phyloP scores from a whole-genome alignment of 2,329 filamentous ascomycete genomes.

The Nothophoma quercina region DNA sequence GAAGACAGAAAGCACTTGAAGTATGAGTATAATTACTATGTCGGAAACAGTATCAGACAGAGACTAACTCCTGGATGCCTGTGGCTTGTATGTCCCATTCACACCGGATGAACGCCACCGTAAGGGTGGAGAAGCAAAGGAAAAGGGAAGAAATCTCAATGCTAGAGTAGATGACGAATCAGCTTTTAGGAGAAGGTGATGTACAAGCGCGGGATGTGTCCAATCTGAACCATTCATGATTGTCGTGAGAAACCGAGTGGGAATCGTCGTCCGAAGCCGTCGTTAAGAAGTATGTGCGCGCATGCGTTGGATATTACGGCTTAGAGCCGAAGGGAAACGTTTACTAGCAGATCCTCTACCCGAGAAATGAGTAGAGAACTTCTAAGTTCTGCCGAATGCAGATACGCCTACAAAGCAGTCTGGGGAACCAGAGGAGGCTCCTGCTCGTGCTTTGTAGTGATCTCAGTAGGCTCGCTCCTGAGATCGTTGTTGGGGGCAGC shows the following conservation, averaged over 20 bases:
- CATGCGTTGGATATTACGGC: slow-evolving; percentile 5
- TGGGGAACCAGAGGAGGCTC: slow-evolving; percentile 33
- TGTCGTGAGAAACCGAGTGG: slow-evolving; percentile 28
- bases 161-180: slow-evolving; percentile 30
- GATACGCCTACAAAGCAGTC: slow-evolving; percentile 35
- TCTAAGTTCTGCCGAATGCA: background rate
- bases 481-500: slow-evolving; percentile 37
- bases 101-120: background rate
- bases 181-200: slow-evolving; percentile 41
- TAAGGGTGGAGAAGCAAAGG: slow-evolving; percentile 13
- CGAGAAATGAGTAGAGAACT: background rate
- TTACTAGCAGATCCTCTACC: background rate
- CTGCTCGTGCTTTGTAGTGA: slow-evolving; percentile 26
- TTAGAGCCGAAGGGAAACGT: background rate
- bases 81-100: slow-evolving; percentile 5
- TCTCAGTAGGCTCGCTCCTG: slow-evolving; percentile 16
- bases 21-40: slow-evolving; percentile 16
- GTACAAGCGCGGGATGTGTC: slow-evolving; percentile 27
- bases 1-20: background rate
- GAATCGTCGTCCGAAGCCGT: slow-evolving; percentile 34
- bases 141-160: slow-evolving; percentile 29
- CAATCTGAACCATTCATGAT: slow-evolving; percentile 41
- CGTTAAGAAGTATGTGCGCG: slow-evolving; percentile 28
- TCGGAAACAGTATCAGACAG: slow-evolving; percentile 8
- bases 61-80: slow-evolving; percentile 16